phyloP scores from a whole-genome alignment of 2,329 filamentous ascomycete genomes.

The Aphanoascus verrucosus region DNA sequence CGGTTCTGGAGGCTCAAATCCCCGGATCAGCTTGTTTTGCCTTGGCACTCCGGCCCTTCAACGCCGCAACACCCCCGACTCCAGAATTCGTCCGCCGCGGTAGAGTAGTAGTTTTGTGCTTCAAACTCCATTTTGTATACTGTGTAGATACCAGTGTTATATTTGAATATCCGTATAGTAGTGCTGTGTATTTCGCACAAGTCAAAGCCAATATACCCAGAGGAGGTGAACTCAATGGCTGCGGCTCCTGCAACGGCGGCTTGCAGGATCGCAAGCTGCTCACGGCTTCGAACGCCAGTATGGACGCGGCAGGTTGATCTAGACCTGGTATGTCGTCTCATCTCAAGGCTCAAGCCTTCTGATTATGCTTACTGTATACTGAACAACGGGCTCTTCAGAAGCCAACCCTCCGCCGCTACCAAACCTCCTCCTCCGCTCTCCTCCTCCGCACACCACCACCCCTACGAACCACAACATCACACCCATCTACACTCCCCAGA shows the following conservation, averaged over 20 bases:
- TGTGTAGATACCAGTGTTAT: no score
- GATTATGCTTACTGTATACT: neutral
- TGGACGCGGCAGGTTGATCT: neutral
- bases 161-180: no score
- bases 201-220: no score
- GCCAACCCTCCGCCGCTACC: neutral
- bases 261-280: neutral
- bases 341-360: constrained; percentile 8
- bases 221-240: neutral
- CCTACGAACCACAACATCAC: constrained; percentile 11
- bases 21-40: no score
- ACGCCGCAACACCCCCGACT: neutral
- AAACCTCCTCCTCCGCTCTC: constrained; percentile 12
- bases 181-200: no score
- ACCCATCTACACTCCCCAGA: constrained; percentile 8
- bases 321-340: constrained; percentile 10
- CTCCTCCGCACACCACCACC: constrained; percentile 16
- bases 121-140: neutral
- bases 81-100: neutral
- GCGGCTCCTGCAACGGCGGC: neutral
- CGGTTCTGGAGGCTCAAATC: no score
- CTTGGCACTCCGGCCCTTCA: constrained; percentile 3
- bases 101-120: neutral
- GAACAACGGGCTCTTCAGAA: constrained; percentile 4
- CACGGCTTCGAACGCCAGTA: neutral